Percentiles rank a stretch among this genome's conserved stretches.
Evolutionary conservation across 75 land plant genomes (phyloP).

Genomic region (Ceratopteris richardii): DNA sequence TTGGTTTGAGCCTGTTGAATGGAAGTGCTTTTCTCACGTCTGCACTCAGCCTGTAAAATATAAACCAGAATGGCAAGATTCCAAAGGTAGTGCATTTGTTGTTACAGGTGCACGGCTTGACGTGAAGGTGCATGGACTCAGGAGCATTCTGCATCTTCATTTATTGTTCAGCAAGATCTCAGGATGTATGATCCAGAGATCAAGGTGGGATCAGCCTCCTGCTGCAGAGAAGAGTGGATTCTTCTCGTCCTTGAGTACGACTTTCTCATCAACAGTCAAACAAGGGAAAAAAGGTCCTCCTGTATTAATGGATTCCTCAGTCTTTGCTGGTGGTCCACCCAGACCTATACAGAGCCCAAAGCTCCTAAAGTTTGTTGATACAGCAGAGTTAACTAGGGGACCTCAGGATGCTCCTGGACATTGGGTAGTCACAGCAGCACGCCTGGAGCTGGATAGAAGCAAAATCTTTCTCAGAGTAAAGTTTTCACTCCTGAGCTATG

Average conservation of each 20-base stretch:
- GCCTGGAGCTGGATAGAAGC: conserved; percentile 51
- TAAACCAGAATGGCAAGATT: conserved; percentile 37
- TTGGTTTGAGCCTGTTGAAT: conserved; percentile 45
- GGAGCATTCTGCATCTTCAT: conserved; percentile 55
- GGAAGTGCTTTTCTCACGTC: conserved; percentile 41
- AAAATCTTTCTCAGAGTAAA: conserved; percentile 53
- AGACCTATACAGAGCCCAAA: conserved; percentile 35
- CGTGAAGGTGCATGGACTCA: conserved; percentile 34
- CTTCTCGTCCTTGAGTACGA: conserved; percentile 39
- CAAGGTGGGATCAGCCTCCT: conserved; percentile 51
- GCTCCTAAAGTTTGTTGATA: conserved; percentile 66
- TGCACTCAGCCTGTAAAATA: conserved; percentile 43
- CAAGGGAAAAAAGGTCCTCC: conserved; percentile 12
- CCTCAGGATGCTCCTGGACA: conserved; percentile 79
- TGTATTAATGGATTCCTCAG: conserved; percentile 26
- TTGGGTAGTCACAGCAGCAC: conserved; percentile 82
- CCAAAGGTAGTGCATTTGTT: conserved; percentile 36
- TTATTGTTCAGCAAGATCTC: conserved; percentile 49
- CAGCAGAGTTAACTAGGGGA: conserved; percentile 51
- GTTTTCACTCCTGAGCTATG: conserved; percentile 56
- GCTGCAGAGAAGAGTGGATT: conserved; percentile 50
- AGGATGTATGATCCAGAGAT: conserved; percentile 32
- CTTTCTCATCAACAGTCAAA: conserved; percentile 27
- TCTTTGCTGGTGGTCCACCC: conserved; percentile 56
- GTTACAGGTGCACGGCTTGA: conserved; percentile 83